A percentile compares a stretch with the other conserved stretches of the same genome.
These are phyloP conservation scores for Fusarium continuum DNA, from an alignment of 2,329 filamentous ascomycete species.

Conservation along the genomic window DNA sequence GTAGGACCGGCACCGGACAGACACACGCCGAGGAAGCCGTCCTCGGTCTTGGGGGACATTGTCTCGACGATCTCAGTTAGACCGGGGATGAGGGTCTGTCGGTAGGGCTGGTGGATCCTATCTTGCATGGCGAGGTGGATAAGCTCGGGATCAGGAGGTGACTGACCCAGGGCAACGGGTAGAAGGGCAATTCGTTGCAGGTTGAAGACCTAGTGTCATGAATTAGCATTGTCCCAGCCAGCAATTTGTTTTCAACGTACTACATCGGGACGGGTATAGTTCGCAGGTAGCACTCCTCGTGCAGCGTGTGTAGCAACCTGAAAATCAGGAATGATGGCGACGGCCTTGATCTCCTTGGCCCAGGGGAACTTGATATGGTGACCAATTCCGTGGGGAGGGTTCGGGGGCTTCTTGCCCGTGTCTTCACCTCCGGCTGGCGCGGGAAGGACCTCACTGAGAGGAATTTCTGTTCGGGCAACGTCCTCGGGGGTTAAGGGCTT, in stretches of 20 bases:
- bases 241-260: constrained; percentile 56
- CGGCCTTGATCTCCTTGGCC: constrained; percentile 94
- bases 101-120: constrained; percentile 96
- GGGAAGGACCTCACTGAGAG: constrained; percentile 90
- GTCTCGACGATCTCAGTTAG: constrained; percentile 89
- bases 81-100: constrained; percentile 89
- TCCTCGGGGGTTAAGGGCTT: constrained; percentile 92
- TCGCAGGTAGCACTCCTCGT: constrained; percentile 81
- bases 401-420: constrained; percentile 84
- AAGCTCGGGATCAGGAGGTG: constrained; percentile 88
- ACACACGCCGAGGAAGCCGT: constrained; percentile 91
- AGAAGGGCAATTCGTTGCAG: constrained; percentile 92
- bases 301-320: constrained; percentile 95
- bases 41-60: constrained; percentile 87
- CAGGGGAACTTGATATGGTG: constrained; percentile 96
- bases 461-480: constrained; percentile 90
- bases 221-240: constrained; percentile 16
- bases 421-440: constrained; percentile 90
- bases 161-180: constrained; percentile 87
- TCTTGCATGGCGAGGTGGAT: constrained; percentile 99
- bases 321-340: constrained; percentile 95
- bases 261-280: constrained; percentile 83
- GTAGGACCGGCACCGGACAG: constrained; percentile 94
- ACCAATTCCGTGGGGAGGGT: constrained; percentile 91
- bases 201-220: constrained; percentile 78